Percentiles rank a stretch among this genome's conserved stretches.
phyloP scores from a whole-genome alignment of 768 basidiomycete genomes.

The Scleroderma bovista region DNA sequence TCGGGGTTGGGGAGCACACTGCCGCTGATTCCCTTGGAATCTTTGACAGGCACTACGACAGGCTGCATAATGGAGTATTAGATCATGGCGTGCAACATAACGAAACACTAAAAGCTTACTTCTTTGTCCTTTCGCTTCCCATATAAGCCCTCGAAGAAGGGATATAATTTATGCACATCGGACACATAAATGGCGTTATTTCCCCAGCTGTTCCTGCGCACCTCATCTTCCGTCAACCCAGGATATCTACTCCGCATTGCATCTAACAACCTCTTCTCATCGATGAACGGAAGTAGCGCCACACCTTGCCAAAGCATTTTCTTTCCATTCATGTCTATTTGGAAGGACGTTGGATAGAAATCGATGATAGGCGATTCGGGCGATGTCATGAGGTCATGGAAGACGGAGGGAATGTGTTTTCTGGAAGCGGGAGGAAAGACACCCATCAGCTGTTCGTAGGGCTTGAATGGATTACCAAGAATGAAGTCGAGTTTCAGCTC shows the following conservation, averaged over 20 bases:
- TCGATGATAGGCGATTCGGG: slow-evolving; percentile 90
- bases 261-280: slow-evolving; percentile 72
- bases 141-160: slow-evolving; percentile 84
- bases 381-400: slow-evolving; percentile 85
- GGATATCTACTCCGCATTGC: slow-evolving; percentile 71
- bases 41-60: slow-evolving; percentile 56
- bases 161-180: slow-evolving; percentile 81
- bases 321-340: slow-evolving; percentile 99
- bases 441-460: slow-evolving; percentile 97
- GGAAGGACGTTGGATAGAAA: slow-evolving; percentile 89
- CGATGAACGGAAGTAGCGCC: slow-evolving; percentile 93
- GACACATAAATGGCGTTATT: slow-evolving; percentile 77
- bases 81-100: slow-evolving; percentile 7
- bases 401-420: slow-evolving; percentile 78
- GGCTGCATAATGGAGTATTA: slow-evolving; percentile 45
- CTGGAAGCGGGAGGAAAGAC: slow-evolving; percentile 91
- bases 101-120: slow-evolving; percentile 38
- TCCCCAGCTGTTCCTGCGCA: slow-evolving; percentile 80
- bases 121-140: slow-evolving; percentile 78
- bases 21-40: slow-evolving; percentile 79
- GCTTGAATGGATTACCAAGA: slow-evolving; percentile 85
- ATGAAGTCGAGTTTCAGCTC: slow-evolving; percentile 78
- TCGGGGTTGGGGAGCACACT: slow-evolving; percentile 76
- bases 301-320: slow-evolving; percentile 99
- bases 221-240: slow-evolving; percentile 73